Base-by-base conservation (phyloP, 2,329 filamentous ascomycete species). In the Fusarium sarcochroum region DNA sequence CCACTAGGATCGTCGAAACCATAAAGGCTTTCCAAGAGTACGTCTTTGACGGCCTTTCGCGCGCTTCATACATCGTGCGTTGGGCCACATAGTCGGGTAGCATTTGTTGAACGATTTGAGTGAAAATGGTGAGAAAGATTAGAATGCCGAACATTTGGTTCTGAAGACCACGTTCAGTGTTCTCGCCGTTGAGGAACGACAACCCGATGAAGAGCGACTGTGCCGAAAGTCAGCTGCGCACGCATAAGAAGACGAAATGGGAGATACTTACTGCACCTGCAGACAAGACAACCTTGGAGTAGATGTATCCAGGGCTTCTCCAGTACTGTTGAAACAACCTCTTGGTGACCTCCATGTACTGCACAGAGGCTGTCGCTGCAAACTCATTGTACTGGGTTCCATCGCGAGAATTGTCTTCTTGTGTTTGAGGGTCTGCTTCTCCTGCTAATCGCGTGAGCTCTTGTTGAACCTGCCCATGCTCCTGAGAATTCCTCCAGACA, bases 61-160 rank as follows among this genome's bases (percentile, higher is more conserved):
- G 88, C 7, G 88, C 86, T 78, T 93, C 91, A 73, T 93, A 93
- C 10, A 93, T 80, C 15, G 89, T 84, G 30, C 91, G 86, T 71
- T 92, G 90, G 1, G 86, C 85, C 42, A 92, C 87, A 68, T 93
- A 93, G 61, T 90, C 87, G 2, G 91, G 90, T 85, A 92, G 90
- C 70, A 90, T 89, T 69, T 90, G 89, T 65, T 90, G 85, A 1
- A 88, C 84, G 46, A 92, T 77, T 54, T 87, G 85, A 25, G 87
- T 86, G 77, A 93, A 93, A 76, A 93, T 89, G 15, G 88, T 91
- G 56, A 88, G 80, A 65, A 92, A 82, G 84, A 93, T 89, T 79
- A 93, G 93, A 53, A 93, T 87, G 55, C 85, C 85, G 74, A 93
- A 93, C 78, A 93, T 86, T 56, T 90, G 87, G 74, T 92, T 90